Conservation (phyloP, 805 yeast species). For the Blastobotrys parvus region DNA sequence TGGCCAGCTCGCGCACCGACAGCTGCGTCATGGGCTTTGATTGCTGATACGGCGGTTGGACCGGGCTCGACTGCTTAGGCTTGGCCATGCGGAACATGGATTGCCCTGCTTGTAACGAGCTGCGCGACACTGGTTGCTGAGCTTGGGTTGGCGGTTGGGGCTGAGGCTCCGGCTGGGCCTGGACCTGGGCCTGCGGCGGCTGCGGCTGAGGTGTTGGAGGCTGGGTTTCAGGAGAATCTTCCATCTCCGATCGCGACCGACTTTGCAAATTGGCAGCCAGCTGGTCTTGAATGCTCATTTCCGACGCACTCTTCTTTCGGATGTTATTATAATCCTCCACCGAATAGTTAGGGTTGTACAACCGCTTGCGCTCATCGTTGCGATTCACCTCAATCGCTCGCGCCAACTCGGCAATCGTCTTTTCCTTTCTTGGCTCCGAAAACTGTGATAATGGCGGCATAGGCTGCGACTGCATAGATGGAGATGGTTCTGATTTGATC, state of each 20-base stretch:
- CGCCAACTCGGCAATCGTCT: constrained; percentile 28
- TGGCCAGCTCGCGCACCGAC: neutral
- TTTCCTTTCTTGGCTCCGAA: constrained; percentile 3
- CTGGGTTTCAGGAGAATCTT: neutral
- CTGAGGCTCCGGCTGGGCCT: neutral
- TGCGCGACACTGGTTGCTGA: constrained; percentile 16
- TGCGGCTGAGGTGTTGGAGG: neutral
- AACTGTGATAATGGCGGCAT: neutral
- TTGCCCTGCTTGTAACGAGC: constrained; percentile 1
- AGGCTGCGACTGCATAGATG: neutral
- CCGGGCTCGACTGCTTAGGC: constrained; percentile 14
- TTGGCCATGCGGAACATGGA: constrained; percentile 5
- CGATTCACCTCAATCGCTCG: constrained; percentile 23
- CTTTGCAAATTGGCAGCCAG: constrained; percentile 13
- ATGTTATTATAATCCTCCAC: neutral
- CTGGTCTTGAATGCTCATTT: constrained; percentile 15
- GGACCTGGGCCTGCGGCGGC: neutral
- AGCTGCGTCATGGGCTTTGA: neutral
- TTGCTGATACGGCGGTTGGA: neutral
- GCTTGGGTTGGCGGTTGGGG: constrained; percentile 22
- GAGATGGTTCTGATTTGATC: neutral
- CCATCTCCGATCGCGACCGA: constrained; percentile 2
- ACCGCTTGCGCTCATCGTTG: neutral
- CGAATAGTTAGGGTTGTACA: neutral
- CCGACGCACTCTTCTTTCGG: neutral